Evolutionary conservation across 768 basidiomycete genomes (phyloP).

Genomic region (Tulasnella sp.): DNA sequence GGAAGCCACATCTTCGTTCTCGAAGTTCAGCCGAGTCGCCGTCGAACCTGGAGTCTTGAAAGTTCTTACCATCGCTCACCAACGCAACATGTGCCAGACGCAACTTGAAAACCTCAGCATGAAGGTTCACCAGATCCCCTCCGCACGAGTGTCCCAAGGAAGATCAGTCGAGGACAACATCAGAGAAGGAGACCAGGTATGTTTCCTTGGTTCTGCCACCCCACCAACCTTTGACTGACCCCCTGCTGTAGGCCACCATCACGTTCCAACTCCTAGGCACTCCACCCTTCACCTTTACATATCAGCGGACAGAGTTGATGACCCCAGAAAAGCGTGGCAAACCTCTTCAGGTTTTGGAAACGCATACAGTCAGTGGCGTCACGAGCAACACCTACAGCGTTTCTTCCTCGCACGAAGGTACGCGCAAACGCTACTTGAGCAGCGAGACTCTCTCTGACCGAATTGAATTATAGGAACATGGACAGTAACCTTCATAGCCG

Average conservation of each 20-base stretch:
- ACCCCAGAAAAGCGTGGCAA: constrained; percentile 53
- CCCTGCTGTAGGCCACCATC: constrained; percentile 71
- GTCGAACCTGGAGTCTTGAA: constrained; percentile 78
- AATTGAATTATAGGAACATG: constrained; percentile 59
- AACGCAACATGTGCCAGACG: constrained; percentile 87
- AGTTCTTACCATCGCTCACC: constrained; percentile 85
- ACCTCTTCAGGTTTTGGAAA: constrained; percentile 77
- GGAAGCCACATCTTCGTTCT: constrained; percentile 67
- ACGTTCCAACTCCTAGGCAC: constrained; percentile 84
- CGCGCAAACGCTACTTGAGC: constrained; percentile 30
- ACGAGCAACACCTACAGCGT: constrained; percentile 77
- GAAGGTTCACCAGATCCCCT: constrained; percentile 75
- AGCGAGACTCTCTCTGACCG: background rate
- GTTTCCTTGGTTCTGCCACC: background rate
- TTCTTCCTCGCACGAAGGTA: constrained; percentile 87
- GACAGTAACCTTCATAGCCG: constrained; percentile 89
- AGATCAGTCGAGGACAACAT: constrained; percentile 78
- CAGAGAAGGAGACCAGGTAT: constrained; percentile 65
- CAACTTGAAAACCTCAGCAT: constrained; percentile 69
- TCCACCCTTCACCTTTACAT: constrained; percentile 95
- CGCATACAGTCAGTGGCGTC: constrained; percentile 82
- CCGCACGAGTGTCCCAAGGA: constrained; percentile 85
- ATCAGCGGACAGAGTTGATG: constrained; percentile 74
- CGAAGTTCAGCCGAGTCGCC: constrained; percentile 81
- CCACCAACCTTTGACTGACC: background rate